These are phyloP conservation scores for Teratosphaeria destructans DNA, from an alignment of 2,329 filamentous ascomycete genomes.

Conservation along the genomic window DNA sequence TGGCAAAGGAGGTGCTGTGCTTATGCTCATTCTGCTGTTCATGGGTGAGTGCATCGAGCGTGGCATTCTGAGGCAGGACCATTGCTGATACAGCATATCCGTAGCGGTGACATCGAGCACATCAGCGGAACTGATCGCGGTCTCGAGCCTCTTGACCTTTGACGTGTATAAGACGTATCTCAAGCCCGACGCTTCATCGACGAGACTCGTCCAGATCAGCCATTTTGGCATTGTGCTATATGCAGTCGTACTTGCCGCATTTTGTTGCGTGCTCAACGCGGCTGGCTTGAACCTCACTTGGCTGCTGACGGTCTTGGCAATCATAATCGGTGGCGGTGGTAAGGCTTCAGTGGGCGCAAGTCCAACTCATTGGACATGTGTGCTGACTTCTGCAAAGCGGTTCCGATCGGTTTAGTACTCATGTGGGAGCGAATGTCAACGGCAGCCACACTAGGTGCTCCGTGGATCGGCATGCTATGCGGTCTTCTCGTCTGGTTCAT, in stretches of 20 bases:
- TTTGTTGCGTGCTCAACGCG: constrained; percentile 28
- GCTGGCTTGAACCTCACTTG: constrained; percentile 32
- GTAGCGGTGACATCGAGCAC: constrained; percentile 21
- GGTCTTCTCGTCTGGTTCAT: constrained; percentile 38
- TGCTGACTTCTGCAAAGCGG: background rate
- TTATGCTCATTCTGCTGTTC: constrained; percentile 19
- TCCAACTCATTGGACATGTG: background rate
- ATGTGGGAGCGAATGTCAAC: constrained; percentile 38
- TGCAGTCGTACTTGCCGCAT: constrained; percentile 30
- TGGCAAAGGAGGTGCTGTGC: constrained; percentile 21
- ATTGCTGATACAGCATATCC: background rate
- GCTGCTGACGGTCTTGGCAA: constrained; percentile 30
- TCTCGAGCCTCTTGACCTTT: constrained; percentile 31
- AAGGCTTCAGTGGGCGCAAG: constrained; percentile 3
- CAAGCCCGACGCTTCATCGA: constrained; percentile 26
- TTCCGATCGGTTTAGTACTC: constrained; percentile 36
- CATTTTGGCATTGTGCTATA: constrained; percentile 32
- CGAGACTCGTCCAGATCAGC: constrained; percentile 30
- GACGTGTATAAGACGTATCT: constrained; percentile 37
- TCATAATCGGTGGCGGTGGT: constrained; percentile 33
- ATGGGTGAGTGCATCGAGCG: background rate
- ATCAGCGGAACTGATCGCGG: constrained; percentile 32
- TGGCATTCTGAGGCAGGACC: background rate
- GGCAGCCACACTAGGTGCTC: constrained; percentile 35
- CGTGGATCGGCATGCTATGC: constrained; percentile 35